Evolutionary conservation across 345 rosid genomes (phyloP).

Genomic region (Citrus cavaleriei): DNA sequence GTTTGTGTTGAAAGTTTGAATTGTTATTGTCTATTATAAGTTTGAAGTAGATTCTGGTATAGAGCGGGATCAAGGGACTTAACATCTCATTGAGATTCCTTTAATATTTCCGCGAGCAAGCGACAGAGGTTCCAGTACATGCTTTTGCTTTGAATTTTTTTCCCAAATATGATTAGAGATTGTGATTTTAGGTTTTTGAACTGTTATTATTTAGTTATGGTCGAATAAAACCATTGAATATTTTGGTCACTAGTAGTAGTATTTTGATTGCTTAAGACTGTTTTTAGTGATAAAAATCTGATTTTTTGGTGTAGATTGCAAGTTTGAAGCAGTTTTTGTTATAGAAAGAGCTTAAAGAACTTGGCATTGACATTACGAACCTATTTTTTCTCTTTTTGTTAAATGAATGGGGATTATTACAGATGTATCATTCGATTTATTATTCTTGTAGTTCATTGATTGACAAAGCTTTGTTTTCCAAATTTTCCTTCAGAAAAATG

Average conservation of each 20-base stretch:
- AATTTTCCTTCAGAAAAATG: background rate
- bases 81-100: background rate
- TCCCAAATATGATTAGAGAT: background rate
- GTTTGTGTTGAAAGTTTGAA: background rate
- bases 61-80: background rate
- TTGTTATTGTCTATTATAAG: background rate
- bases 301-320: background rate
- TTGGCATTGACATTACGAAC: background rate
- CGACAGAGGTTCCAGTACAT: background rate
- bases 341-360: background rate
- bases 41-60: background rate
- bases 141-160: background rate
- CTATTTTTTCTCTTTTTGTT: background rate
- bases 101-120: background rate
- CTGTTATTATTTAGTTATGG: background rate
- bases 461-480: background rate
- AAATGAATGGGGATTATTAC: background rate
- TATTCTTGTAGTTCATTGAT: background rate
- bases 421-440: background rate
- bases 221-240: background rate
- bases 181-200: background rate
- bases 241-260: background rate
- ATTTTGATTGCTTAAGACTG: background rate
- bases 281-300: background rate
- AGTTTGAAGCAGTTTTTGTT: background rate